These are phyloP conservation scores for Xylaria curta DNA, from an alignment of 495 filamentous ascomycete genomes.

Conservation along the genomic window DNA sequence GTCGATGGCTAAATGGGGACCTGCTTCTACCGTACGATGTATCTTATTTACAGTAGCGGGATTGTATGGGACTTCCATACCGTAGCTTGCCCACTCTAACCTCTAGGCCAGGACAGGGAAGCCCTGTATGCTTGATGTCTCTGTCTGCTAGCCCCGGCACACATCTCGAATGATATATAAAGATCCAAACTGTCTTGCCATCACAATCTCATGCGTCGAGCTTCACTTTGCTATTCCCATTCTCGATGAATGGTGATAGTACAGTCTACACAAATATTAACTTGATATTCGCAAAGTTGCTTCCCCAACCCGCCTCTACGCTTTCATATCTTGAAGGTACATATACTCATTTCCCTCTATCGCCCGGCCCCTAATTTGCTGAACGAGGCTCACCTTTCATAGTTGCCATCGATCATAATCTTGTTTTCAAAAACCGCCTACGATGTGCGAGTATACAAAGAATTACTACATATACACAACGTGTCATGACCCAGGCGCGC, in stretches of 20 bases:
- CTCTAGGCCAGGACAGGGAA: slow-evolving; percentile 14
- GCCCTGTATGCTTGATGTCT: slow-evolving; percentile 19
- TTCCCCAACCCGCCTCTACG: background rate
- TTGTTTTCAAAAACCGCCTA: slow-evolving; percentile 34
- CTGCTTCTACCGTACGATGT: slow-evolving; percentile 24
- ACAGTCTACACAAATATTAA: background rate
- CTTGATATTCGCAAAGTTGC: background rate
- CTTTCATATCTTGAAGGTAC: slow-evolving; percentile 9
- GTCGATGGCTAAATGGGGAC: slow-evolving; percentile 22
- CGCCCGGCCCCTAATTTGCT: background rate
- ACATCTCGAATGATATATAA: slow-evolving; percentile 16
- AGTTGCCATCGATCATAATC: slow-evolving; percentile 1
- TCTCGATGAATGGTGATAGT: slow-evolving; percentile 5
- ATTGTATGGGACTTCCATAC: slow-evolving; percentile 15
- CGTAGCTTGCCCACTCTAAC: slow-evolving; percentile 20
- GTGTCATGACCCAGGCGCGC: slow-evolving; percentile 68
- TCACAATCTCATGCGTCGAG: slow-evolving; percentile 8
- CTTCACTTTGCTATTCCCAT: slow-evolving; percentile 7
- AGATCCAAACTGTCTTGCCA: slow-evolving; percentile 15
- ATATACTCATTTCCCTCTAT: background rate
- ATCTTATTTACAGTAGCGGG: slow-evolving; percentile 4
- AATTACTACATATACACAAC: slow-evolving; percentile 79
- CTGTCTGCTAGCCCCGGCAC: slow-evolving; percentile 11
- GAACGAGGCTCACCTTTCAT: slow-evolving; percentile 18
- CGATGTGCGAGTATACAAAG: slow-evolving; percentile 79